Base-by-base conservation (phyloP, 2,329 filamentous ascomycete species). In the Xylaria sp. region DNA sequence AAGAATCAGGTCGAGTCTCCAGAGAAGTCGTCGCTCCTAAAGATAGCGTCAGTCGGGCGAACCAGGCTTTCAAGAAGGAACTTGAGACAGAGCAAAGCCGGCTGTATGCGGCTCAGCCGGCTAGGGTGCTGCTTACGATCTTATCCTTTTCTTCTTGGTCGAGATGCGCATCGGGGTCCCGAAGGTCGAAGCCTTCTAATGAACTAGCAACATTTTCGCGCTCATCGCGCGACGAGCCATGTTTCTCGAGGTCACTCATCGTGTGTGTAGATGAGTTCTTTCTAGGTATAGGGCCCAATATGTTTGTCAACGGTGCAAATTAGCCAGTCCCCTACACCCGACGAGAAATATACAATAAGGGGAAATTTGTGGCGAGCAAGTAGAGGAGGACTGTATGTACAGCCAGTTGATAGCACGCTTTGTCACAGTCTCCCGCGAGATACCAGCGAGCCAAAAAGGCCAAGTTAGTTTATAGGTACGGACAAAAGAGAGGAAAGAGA, bases 121-220 rank as follows among this genome's bases (percentile, higher is more conserved):
- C n/a, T 12, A n/a, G 56, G 28, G 10, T 46, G 3, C 37, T 39
- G 59, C 83, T 67, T 80, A 90, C 88, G 73, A 87, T 85, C 57
- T 80, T 82, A 25, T 85, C 85, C 69, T 80, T 84, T 73, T 90
- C 88, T 70, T 87, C 87, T 3, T 84, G 84, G 63, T 81, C 87
- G 60, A 89, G 79, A 10, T 86, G 85, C 31, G 84, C 86, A 76
- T 91, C 89, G 0, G 88, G 88, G 73, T 90, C 87, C 9, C 77
- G 75, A 10, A 80, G 52, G 41, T 31, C 55, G n/a, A 46, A 15
- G 8, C 70, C 70, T 25, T 68, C 52, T 23, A 73, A 51, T 18
- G 56, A 41, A 20, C 54, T 68, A 59, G 63, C 55, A 58, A 50
- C 59, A 48, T 62, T 67, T 18, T 75, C 70, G 12, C 59, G 56